Evolutionary conservation across 805 yeast species (phyloP).

Genomic region (Barnettozyma pratensis): DNA sequence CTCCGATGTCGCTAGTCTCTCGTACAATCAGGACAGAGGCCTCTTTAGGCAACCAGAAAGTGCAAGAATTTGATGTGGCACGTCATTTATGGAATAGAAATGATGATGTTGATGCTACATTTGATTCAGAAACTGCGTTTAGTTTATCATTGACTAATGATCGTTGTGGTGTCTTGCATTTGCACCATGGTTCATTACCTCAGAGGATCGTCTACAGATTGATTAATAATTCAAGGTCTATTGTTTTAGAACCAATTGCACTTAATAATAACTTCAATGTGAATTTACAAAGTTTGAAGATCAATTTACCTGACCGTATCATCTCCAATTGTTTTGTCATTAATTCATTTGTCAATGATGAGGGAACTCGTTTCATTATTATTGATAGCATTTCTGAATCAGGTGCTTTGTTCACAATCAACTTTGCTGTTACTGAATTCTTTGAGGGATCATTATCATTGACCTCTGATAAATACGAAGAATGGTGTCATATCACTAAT

Average conservation of each 20-base stretch:
- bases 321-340: slow-evolving; percentile 34
- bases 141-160: slow-evolving; percentile 12
- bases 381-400: slow-evolving; percentile 49
- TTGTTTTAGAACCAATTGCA: slow-evolving; percentile 19
- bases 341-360: slow-evolving; percentile 26
- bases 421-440: slow-evolving; percentile 41
- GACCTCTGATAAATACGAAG: slow-evolving; percentile 18
- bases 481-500: slow-evolving; percentile 65
- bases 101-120: neutral
- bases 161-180: slow-evolving; percentile 16
- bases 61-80: slow-evolving; percentile 20
- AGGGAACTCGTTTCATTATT: slow-evolving; percentile 28
- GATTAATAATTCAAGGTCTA: slow-evolving; percentile 13
- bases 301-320: slow-evolving; percentile 35
- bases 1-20: slow-evolving; percentile 11
- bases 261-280: slow-evolving; percentile 21
- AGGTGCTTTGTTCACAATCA: slow-evolving; percentile 48
- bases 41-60: neutral
- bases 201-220: slow-evolving; percentile 25
- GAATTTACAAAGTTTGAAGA: slow-evolving; percentile 17
- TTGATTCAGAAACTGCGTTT: slow-evolving; percentile 21
- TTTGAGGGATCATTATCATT: slow-evolving; percentile 12
- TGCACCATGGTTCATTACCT: slow-evolving; percentile 18
- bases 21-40: slow-evolving; percentile 10
- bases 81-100: slow-evolving; percentile 18